Evolutionary conservation across 108 stramenopile genomes (phyloP).

Genomic region (Nitzschia putrida): DNA sequence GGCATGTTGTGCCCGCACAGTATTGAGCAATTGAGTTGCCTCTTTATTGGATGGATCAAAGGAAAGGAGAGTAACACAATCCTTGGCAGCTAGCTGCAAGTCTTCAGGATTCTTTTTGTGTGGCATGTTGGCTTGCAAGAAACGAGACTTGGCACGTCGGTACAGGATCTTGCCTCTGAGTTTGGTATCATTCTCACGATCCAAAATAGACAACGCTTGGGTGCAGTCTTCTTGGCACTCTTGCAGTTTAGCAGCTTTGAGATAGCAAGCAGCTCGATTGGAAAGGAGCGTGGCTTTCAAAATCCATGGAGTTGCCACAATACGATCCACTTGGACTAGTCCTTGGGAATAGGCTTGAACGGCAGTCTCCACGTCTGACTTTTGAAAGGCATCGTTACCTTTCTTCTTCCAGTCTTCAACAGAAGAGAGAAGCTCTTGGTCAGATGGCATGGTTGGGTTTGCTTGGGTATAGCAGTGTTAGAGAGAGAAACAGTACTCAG

Average conservation of each 20-base stretch:
- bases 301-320: slow-evolving; percentile 9
- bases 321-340: slow-evolving; percentile 44
- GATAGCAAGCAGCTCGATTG: slow-evolving; percentile 78
- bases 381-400: slow-evolving; percentile 74
- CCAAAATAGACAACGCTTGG: slow-evolving; percentile 48
- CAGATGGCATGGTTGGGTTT: slow-evolving; percentile 40
- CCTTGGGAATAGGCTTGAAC: slow-evolving; percentile 55
- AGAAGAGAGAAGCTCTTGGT: slow-evolving; percentile 20
- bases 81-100: slow-evolving; percentile 71
- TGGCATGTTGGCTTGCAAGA: slow-evolving; percentile 42
- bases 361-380: slow-evolving; percentile 51
- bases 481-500: no score
- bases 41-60: slow-evolving; percentile 72
- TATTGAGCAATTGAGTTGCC: slow-evolving; percentile 57
- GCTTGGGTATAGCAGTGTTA: no score
- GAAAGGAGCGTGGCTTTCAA: slow-evolving; percentile 61
- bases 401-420: slow-evolving; percentile 58
- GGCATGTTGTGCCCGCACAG: slow-evolving; percentile 60
- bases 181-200: slow-evolving; percentile 33
- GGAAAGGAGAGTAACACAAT: slow-evolving; percentile 59
- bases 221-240: slow-evolving; percentile 74
- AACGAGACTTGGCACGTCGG: slow-evolving; percentile 75
- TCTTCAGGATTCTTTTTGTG: slow-evolving; percentile 39
- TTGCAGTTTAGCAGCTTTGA: slow-evolving; percentile 51
- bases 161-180: slow-evolving; percentile 70